Percentiles rank a stretch among this genome's conserved stretches.
Evolutionary conservation across 805 yeast genomes (phyloP).

Genomic region (Wickerhamiella spandovensis): DNA sequence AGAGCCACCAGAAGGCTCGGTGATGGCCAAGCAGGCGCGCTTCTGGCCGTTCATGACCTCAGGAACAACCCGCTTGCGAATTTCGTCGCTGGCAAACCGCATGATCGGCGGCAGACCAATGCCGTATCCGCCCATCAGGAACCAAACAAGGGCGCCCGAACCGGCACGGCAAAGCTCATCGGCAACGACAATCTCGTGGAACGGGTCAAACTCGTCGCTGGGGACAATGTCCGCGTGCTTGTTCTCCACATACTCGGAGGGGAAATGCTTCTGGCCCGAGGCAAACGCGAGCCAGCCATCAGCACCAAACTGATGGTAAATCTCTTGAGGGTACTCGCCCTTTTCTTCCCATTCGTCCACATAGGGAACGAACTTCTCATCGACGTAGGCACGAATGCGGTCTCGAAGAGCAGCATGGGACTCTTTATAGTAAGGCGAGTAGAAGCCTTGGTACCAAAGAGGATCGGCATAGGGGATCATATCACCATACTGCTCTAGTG

Average conservation of each 20-base stretch:
- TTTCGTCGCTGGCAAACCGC: slow-evolving; percentile 23
- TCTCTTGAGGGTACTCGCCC: slow-evolving; percentile 23
- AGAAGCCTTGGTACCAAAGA: slow-evolving; percentile 32
- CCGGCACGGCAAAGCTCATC: slow-evolving; percentile 31
- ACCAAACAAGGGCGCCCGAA: slow-evolving; percentile 31
- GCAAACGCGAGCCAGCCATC: slow-evolving; percentile 28
- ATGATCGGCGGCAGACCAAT: slow-evolving; percentile 31
- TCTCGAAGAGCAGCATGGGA: slow-evolving; percentile 28
- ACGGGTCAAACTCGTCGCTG: slow-evolving; percentile 26
- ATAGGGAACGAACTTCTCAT: slow-evolving; percentile 26
- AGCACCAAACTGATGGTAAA: slow-evolving; percentile 25
- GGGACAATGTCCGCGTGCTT: slow-evolving; percentile 21
- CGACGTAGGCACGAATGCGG: slow-evolving; percentile 30
- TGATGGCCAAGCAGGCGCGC: slow-evolving; percentile 30
- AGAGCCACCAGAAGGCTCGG: slow-evolving; percentile 34
- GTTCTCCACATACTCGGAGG: slow-evolving; percentile 23
- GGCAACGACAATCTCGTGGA: slow-evolving; percentile 26
- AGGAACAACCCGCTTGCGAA: slow-evolving; percentile 27
- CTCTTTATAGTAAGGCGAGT: slow-evolving; percentile 28
- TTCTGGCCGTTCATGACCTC: slow-evolving; percentile 27
- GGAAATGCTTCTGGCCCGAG: slow-evolving; percentile 23
- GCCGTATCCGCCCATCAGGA: slow-evolving; percentile 29
- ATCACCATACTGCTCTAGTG: slow-evolving; percentile 16
- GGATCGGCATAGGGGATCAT: slow-evolving; percentile 32
- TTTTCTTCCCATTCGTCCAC: slow-evolving; percentile 32